A percentile compares a stretch with the other conserved stretches of the same genome.
These are phyloP conservation scores for Drosera capensis DNA, from an alignment of 148 eudicot species.

Conservation along the genomic window DNA sequence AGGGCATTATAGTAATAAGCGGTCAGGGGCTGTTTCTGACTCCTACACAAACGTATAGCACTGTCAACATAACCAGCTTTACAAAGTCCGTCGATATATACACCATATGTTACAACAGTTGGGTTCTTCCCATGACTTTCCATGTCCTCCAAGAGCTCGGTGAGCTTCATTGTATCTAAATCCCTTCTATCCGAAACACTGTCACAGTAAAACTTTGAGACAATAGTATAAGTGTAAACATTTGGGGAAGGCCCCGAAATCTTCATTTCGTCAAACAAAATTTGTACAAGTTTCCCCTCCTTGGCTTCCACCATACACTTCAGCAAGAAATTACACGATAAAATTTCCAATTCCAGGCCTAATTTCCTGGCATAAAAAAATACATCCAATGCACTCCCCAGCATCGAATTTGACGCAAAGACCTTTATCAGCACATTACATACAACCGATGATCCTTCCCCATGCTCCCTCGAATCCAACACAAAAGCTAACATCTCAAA, in stretches of 20 bases:
- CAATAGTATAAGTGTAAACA: slow-evolving; percentile 30
- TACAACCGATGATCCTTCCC: slow-evolving; percentile 7
- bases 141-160: slow-evolving; percentile 26
- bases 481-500: slow-evolving; percentile 11
- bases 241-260: slow-evolving; percentile 32
- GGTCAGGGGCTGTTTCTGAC: slow-evolving; percentile 9
- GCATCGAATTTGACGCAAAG: slow-evolving; percentile 25
- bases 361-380: slow-evolving; percentile 14
- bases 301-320: slow-evolving; percentile 29
- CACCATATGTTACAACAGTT: slow-evolving; percentile 25
- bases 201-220: slow-evolving; percentile 26
- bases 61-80: slow-evolving; percentile 16
- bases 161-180: slow-evolving; percentile 15
- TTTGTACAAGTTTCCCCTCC: slow-evolving; percentile 9
- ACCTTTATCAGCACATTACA: slow-evolving; percentile 28
- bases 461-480: slow-evolving; percentile 15
- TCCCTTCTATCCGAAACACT: slow-evolving; percentile 3
- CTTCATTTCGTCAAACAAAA: slow-evolving; percentile 31
- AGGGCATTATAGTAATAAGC: slow-evolving; percentile 31
- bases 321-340: slow-evolving; percentile 44
- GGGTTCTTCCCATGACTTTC: slow-evolving; percentile 19
- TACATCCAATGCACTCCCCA: slow-evolving; percentile 25
- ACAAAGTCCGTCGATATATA: slow-evolving; percentile 30
- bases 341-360: slow-evolving; percentile 18
- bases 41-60: slow-evolving; percentile 16